Conservation (phyloP, 2,329 filamentous ascomycete genomes). For the Talaromyces sp. region DNA sequence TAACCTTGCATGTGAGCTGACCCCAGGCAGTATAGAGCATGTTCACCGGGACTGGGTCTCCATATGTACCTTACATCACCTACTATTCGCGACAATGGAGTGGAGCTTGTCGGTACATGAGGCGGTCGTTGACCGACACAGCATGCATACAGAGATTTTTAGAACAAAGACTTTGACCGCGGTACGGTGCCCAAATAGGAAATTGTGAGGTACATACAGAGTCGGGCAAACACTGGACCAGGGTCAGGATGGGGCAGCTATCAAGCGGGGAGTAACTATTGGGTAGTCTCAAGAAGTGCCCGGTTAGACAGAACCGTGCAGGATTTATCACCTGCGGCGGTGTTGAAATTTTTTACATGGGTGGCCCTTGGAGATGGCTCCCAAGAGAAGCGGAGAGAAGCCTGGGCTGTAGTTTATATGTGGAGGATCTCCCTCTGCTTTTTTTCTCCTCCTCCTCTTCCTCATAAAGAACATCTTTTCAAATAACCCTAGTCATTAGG, state of each 20-base stretch:
- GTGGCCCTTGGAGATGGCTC: no score
- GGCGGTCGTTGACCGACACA: neutral
- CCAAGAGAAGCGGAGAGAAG: no score
- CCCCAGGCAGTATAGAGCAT: no score
- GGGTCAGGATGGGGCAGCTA: neutral
- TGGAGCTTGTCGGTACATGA: neutral
- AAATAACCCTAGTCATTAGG: neutral
- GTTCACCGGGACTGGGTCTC: neutral
- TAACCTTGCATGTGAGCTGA: neutral
- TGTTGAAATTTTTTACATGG: neutral
- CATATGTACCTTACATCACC: neutral
- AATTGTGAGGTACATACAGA: neutral
- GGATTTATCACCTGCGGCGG: neutral
- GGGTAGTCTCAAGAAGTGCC: neutral
- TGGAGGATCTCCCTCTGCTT: neutral
- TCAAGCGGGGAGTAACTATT: neutral
- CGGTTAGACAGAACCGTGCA: neutral
- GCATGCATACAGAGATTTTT: neutral
- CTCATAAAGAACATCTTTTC: neutral
- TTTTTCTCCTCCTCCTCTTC: neutral
- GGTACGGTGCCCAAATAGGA: neutral
- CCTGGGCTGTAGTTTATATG: neutral
- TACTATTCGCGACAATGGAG: neutral
- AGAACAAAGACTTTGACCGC: neutral
- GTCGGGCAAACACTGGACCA: neutral